Base-by-base conservation (phyloP, 345 rosid genomes). In the Hibiscus trionum region DNA sequence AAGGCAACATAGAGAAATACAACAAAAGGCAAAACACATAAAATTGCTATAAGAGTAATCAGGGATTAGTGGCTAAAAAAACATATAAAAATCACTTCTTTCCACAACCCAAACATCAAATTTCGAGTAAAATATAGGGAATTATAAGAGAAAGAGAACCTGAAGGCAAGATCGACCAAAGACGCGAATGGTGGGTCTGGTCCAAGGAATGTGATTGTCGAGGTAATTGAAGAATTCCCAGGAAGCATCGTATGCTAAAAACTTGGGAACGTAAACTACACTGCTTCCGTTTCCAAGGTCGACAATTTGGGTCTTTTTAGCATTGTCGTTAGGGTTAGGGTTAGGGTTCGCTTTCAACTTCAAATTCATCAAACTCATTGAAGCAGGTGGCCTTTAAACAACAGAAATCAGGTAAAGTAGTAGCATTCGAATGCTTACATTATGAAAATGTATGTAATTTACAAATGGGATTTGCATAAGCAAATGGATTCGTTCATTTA, bases 141-240 rank as follows among this genome's bases (percentile, higher is more conserved):
- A n/a, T 62, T 1, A 62, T 52, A 52, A 3, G 2, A 15, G n/a
- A 65, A 27, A 44, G 12, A 24, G 55, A 70, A 93, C 97, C 98
- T 91, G 97, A 24, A 86, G 78, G 73, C 85, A 88, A 67, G 82
- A 81, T 29, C 95, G 85, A 63, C 89, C 91, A 19, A 85, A 91
- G 76, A 94, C 88, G 11, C 83, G 86, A 73, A 94, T 67, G 66
- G 90, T 85, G 65, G 98, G 97, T 56, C 96, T 78, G 59, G 86
- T 81, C 98, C 98, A 93, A 66, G 97, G 97, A 64, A 94, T 85
- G 71, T 78, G 83, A 1, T 83, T 79, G 87, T 91, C 77, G 44
- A 93, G 88, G 78, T 84, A 90, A 81, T 90, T 78, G 27, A 91
- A 90, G 78, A 88, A 82, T 64, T 76, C 61, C 97, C 96, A 90